Percentiles rank a stretch among this genome's conserved stretches.
Evolutionary conservation across 768 basidiomycete genomes (phyloP).

Genomic region (Kondoa subrosea): DNA sequence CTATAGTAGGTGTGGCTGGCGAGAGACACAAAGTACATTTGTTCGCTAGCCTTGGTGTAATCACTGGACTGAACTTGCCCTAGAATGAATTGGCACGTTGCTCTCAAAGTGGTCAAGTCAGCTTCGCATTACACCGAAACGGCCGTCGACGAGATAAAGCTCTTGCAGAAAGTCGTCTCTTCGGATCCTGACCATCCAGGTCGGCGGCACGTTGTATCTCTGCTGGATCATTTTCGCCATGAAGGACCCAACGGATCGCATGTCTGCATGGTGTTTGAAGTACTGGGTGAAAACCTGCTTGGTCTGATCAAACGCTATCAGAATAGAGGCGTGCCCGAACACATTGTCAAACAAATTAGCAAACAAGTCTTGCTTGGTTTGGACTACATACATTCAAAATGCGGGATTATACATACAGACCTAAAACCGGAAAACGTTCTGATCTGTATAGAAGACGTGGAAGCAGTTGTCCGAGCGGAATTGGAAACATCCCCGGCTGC

Average conservation of each 20-base stretch:
- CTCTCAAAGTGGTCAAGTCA: conserved; percentile 97
- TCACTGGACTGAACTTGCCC: neutral
- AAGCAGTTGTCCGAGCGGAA: conserved; percentile 61
- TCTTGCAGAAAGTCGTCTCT: conserved; percentile 83
- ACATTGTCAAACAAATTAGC: conserved; percentile 81
- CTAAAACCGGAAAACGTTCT: conserved; percentile 97
- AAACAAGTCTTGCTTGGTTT: conserved; percentile 89
- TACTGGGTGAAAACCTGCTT: conserved; percentile 87
- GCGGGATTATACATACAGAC: conserved; percentile 94
- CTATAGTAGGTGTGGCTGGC: conserved; percentile 15
- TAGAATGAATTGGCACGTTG: conserved; percentile 89
- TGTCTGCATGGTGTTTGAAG: conserved; percentile 99
- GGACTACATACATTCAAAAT: conserved; percentile 95
- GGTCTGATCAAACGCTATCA: conserved; percentile 93
- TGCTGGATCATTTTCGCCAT: conserved; percentile 94
- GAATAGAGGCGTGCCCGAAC: conserved; percentile 91
- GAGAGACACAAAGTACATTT: conserved; percentile 13
- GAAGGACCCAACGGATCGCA: conserved; percentile 92
- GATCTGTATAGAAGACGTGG: conserved; percentile 91
- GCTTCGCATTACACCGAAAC: conserved; percentile 94
- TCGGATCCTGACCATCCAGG: conserved; percentile 68
- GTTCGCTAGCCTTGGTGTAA: neutral
- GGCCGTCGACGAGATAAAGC: conserved; percentile 94
- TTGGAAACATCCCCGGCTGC: conserved; percentile 37
- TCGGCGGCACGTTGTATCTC: conserved; percentile 82